Evolutionary conservation across 805 yeast genomes (phyloP).

Genomic region (Metschnikowia hibisci): DNA sequence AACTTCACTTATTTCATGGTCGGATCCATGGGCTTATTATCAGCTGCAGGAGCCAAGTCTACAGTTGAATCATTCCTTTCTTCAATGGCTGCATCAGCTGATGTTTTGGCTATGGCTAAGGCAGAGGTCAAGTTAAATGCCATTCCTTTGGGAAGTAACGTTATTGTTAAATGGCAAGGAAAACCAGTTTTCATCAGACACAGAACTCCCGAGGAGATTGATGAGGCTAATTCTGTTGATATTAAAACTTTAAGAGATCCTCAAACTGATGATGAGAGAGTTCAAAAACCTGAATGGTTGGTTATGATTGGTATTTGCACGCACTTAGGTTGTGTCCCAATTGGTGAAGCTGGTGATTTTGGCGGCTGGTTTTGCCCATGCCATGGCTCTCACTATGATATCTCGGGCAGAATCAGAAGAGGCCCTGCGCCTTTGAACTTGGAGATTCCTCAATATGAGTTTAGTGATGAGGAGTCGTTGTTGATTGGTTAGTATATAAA

Average conservation of each 20-base stretch:
- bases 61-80: constrained; percentile 90
- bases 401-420: constrained; percentile 99
- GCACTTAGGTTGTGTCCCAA: constrained; percentile 99
- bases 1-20: constrained; percentile 95
- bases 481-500: constrained; percentile 62
- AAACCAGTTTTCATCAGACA: constrained; percentile 99
- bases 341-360: constrained; percentile 98
- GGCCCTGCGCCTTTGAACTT: constrained; percentile 99
- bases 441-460: constrained; percentile 91
- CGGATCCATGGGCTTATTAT: constrained; percentile 86
- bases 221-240: constrained; percentile 87
- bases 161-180: constrained; percentile 99
- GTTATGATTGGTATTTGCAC: constrained; percentile 99
- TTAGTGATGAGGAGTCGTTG: constrained; percentile 72
- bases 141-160: constrained; percentile 97
- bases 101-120: constrained; percentile 98
- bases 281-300: constrained; percentile 95
- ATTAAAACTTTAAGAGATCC: constrained; percentile 85
- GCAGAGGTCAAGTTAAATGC: constrained; percentile 93
- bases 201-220: constrained; percentile 90
- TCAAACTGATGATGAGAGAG: constrained; percentile 89
- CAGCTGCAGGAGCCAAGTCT: constrained; percentile 94
- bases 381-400: constrained; percentile 99
- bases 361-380: constrained; percentile 99
- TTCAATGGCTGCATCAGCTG: constrained; percentile 97